Conservation (phyloP, 495 filamentous ascomycete species). For the Sordaria brevicollis region DNA sequence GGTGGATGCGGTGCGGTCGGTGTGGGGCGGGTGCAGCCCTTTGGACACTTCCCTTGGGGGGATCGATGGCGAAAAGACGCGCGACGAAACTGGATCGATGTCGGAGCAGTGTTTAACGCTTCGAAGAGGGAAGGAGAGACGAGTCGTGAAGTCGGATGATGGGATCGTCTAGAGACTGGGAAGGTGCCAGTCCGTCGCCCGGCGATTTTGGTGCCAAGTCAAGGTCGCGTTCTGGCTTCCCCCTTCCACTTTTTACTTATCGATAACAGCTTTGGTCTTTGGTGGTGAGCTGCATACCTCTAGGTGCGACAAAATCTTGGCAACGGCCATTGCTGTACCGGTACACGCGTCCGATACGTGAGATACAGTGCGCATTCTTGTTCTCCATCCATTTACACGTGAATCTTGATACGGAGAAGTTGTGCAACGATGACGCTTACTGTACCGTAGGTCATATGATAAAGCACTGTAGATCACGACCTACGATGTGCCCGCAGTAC, state of each 20-base stretch:
- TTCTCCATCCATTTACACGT: neutral
- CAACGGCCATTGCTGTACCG: neutral
- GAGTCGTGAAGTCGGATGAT: neutral
- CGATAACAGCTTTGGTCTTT: conserved; percentile 12
- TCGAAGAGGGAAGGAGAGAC: neutral
- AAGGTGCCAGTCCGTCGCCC: neutral
- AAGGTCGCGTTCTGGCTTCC: conserved; percentile 1
- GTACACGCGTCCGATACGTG: neutral
- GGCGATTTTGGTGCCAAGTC: neutral
- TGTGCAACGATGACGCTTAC: neutral
- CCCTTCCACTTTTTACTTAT: conserved; percentile 20
- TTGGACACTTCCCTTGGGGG: neutral
- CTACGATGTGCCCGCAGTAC: neutral
- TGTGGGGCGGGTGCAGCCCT: neutral
- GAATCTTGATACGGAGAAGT: neutral
- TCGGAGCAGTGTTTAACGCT: neutral
- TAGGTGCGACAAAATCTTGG: neutral
- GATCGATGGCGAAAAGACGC: neutral
- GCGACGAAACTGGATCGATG: neutral
- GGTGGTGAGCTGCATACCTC: neutral
- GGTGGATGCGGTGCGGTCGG: neutral
- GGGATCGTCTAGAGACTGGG: neutral
- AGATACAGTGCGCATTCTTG: neutral
- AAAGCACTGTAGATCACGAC: neutral
- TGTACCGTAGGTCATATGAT: neutral